Percentiles rank a stretch among this genome's conserved stretches.
phyloP scores from a whole-genome alignment of 164 flowering plant genomes.

The Chimonanthus praecox region DNA sequence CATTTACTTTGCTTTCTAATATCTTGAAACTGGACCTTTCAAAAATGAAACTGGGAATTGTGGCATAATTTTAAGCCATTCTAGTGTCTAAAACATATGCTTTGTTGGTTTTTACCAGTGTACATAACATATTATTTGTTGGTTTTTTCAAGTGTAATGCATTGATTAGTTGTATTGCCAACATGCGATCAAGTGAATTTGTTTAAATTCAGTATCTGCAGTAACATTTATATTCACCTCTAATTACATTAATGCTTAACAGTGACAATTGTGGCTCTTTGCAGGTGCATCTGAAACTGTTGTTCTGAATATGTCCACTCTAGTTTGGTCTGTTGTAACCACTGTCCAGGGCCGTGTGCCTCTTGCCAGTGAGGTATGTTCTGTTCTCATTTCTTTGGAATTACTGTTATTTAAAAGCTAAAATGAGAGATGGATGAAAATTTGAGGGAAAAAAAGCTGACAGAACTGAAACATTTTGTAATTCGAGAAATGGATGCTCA shows the following conservation, averaged over 20 bases:
- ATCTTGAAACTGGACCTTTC: too few relatives aligned
- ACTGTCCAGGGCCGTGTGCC: constrained; percentile 88
- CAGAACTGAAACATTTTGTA: neutral
- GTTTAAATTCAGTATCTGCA: neutral
- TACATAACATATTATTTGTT: neutral
- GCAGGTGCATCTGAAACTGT: constrained; percentile 90
- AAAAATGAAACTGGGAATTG: neutral
- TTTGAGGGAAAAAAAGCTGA: neutral
- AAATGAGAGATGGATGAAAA: neutral
- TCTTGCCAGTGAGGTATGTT: constrained; percentile 87
- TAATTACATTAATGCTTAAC: neutral
- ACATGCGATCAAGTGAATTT: neutral
- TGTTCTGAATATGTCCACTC: constrained; percentile 91
- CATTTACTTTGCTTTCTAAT: too few relatives aligned
- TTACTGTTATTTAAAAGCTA: neutral
- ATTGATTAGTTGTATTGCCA: neutral
- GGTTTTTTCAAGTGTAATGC: neutral
- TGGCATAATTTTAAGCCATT: neutral
- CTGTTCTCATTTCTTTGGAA: neutral
- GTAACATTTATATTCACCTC: neutral
- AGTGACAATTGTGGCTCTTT: constrained; percentile 1
- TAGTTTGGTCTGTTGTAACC: constrained; percentile 89
- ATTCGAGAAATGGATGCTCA: neutral
- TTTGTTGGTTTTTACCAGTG: neutral
- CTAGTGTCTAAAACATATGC: too few relatives aligned